Percentiles rank a stretch among this genome's conserved stretches.
Evolutionary conservation across 2,329 filamentous ascomycete genomes (phyloP).

Genomic region (Cercospora canescens): DNA sequence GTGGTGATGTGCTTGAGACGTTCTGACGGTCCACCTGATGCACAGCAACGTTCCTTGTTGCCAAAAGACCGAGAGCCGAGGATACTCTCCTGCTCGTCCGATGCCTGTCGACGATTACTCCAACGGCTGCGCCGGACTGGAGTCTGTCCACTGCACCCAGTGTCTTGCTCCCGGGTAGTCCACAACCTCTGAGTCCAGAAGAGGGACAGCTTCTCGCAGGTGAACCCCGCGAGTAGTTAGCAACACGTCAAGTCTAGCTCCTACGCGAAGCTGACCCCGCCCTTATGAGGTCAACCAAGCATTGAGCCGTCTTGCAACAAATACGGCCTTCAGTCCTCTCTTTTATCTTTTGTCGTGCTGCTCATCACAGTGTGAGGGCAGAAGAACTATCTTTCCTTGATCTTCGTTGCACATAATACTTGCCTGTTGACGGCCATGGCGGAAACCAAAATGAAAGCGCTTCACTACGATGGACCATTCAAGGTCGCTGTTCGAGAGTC

Average conservation of each 20-base stretch:
- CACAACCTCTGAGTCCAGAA: neutral
- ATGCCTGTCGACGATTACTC: neutral
- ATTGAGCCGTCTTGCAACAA: constrained; percentile 1
- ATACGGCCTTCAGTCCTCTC: neutral
- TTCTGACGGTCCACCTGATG: neutral
- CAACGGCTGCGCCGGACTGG: neutral
- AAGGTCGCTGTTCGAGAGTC: constrained; percentile 60
- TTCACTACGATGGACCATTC: constrained; percentile 63
- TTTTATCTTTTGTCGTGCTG: neutral
- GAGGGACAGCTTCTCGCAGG: neutral
- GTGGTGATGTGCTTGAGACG: neutral
- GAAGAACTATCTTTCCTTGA: neutral
- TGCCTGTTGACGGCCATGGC: neutral
- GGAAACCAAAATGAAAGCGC: constrained; percentile 55
- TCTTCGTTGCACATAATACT: neutral
- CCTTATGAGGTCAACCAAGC: constrained; percentile 9
- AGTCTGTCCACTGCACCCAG: neutral
- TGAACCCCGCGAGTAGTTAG: constrained; percentile 1
- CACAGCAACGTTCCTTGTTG: neutral
- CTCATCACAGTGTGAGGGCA: neutral
- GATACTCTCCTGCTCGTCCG: neutral
- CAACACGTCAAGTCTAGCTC: constrained; percentile 2
- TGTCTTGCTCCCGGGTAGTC: neutral
- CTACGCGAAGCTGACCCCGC: constrained; percentile 8
- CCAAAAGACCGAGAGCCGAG: neutral